Conservation (phyloP, 805 yeast genomes). For the Candida xyloterini region DNA sequence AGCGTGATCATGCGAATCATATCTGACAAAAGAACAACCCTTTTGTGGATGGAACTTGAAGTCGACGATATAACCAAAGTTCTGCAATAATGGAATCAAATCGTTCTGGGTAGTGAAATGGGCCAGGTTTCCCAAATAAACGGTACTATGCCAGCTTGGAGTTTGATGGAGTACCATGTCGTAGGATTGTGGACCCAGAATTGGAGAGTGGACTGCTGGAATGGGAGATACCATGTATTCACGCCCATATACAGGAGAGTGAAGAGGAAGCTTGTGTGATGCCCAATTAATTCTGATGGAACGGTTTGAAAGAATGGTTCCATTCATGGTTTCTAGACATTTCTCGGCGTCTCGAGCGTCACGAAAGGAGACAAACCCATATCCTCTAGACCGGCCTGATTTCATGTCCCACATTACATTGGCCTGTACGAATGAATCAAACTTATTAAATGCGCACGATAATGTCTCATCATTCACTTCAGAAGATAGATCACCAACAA, state of each 20-base stretch:
- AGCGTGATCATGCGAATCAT: slow-evolving; percentile 83
- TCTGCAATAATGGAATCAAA: slow-evolving; percentile 68
- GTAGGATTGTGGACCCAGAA: slow-evolving; percentile 38
- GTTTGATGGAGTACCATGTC: slow-evolving; percentile 74
- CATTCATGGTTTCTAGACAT: slow-evolving; percentile 73
- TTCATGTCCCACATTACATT: slow-evolving; percentile 98
- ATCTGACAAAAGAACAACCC: slow-evolving; percentile 87
- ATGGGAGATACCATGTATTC: slow-evolving; percentile 6
- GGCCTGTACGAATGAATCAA: slow-evolving; percentile 67
- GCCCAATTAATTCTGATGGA: slow-evolving; percentile 89
- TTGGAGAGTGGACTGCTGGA: slow-evolving; percentile 11
- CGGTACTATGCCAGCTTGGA: slow-evolving; percentile 82
- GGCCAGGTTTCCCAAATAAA: slow-evolving; percentile 81
- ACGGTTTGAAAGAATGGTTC: slow-evolving; percentile 67
- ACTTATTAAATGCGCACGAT: slow-evolving; percentile 52
- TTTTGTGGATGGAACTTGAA: slow-evolving; percentile 76
- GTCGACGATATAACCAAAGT: slow-evolving; percentile 79
- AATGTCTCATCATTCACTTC: slow-evolving; percentile 80
- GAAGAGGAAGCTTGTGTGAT: slow-evolving; percentile 47
- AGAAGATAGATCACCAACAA: slow-evolving; percentile 81
- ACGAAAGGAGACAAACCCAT: slow-evolving; percentile 81
- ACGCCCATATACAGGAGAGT: slow-evolving; percentile 8
- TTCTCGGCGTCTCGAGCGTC: slow-evolving; percentile 66
- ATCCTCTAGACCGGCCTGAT: slow-evolving; percentile 87
- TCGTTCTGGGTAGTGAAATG: slow-evolving; percentile 73